These are phyloP conservation scores for Eucalyptus marginata DNA, from an alignment of 345 rosid genomes.

Conservation along the genomic window DNA sequence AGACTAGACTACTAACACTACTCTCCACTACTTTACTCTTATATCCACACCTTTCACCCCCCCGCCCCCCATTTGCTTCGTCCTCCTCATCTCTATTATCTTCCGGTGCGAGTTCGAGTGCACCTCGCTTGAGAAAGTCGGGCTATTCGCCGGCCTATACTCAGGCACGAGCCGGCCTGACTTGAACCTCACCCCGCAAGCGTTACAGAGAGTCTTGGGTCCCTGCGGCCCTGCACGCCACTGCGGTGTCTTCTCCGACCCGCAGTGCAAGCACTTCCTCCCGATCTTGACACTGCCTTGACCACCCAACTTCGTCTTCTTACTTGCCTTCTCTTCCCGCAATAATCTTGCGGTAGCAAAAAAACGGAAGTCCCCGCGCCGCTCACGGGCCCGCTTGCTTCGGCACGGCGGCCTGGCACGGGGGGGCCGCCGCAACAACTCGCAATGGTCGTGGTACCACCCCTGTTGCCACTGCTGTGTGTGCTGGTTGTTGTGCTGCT, in stretches of 20 bases:
- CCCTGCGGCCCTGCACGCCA: slow-evolving; percentile 85
- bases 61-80: slow-evolving; percentile 11
- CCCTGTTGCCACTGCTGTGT: not conserved
- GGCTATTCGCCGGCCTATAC: slow-evolving; percentile 77
- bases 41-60: not conserved
- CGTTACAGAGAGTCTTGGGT: slow-evolving; percentile 78
- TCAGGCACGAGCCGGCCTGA: slow-evolving; percentile 80
- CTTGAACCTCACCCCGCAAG: slow-evolving; percentile 83
- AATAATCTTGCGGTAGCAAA: not conserved
- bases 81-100: slow-evolving; percentile 73
- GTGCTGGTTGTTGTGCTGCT: slow-evolving; percentile 9
- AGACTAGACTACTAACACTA: not conserved
- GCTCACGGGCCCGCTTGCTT: slow-evolving; percentile 38
- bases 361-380: slow-evolving; percentile 1
- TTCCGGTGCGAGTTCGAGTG: slow-evolving; percentile 85
- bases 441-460: not conserved
- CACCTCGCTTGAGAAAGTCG: slow-evolving; percentile 40
- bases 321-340: slow-evolving; percentile 14
- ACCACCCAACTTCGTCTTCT: not conserved
- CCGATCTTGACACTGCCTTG: slow-evolving; percentile 14
- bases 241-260: slow-evolving; percentile 79
- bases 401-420: slow-evolving; percentile 52
- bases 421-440: slow-evolving; percentile 25
- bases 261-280: slow-evolving; percentile 79
- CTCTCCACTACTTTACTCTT: not conserved